Evolutionary conservation across 169 alveolate genomes (phyloP), one percentile per base, ranked within the genome.

Genomic region (Eimeria acervulina): DNA sequence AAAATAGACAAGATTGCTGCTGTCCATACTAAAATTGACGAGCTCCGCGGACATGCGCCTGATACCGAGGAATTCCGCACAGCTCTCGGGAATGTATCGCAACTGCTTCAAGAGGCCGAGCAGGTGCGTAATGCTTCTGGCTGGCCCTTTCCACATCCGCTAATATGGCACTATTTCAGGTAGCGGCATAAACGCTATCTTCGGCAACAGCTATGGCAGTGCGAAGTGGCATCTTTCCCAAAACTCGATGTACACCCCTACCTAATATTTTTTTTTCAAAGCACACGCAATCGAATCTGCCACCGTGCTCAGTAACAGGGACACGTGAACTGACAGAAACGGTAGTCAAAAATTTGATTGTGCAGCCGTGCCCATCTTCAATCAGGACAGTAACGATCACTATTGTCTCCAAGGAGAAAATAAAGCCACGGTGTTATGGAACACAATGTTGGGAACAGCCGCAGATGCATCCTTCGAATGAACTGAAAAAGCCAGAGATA

Each of bases 31-130:
- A 87, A 87, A 38, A 55, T 87, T 59, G 93, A 87, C 81, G 93
- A 87, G 81, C 93, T 87, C 40, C 93, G 93, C 47, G 93, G 78
- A 12, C 93, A 87, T 36, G 83, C 93, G 28, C 93, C 93, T 44
- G 93, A 87, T 26, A 87, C 93, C 63, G 81, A 87, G 23, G 93
- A 87, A n/a, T 87, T 87, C 83, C 93, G 93, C 80, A 38, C 83
- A 33, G 31, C 70, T 38, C 93, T 87, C 40, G 93, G 81, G 21
- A 87, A 87, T 61, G 93, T 87, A 17, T 87, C 93, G 70, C 78
- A 87, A 31, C 81, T 87, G 83, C 81, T 87, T 26, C 93, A 87
- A 40, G 93, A 87, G 83, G 83, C 93, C 93, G 93, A 87, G 40
- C 93, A 87, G 93, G 93, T 87, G 93, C 21, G 93, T 52, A 44